Base-by-base conservation (phyloP, 1,139 yeast genomes). In the Geotrichum bryndzae region DNA sequence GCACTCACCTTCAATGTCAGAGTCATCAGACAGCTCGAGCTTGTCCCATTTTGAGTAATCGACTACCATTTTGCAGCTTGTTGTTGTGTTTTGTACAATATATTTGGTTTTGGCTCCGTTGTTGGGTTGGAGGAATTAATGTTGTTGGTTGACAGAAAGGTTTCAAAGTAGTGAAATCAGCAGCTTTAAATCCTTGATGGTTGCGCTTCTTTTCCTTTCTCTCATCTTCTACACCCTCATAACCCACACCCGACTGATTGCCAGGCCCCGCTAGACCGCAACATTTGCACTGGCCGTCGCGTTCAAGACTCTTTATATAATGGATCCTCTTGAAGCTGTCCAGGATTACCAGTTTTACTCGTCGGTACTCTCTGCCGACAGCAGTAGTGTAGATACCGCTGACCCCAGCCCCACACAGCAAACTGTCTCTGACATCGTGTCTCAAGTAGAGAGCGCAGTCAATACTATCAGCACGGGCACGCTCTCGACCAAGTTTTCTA, bases 21-120 rank as follows among this genome's bases (percentile, higher is more conserved):
- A 90, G 74, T 94, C 99, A 73, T 94, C 99, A 22, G 97, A 90
- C 57, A 94, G 79, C 74, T 94, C 99, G 64, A 94, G 84, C 73
- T 90, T 90, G 75, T 94, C 99, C 98, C 99, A 94, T 74, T 94
- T 94, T 15, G 97, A 91, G 76, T 94, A 94, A 73, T 94, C 99
- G 68, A 92, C 86, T 10, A 74, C 76, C 77, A 74, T 59, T 51
- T 31, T 13, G 48, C 18, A 41, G n/a, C 3, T 15, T 41, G n/a
- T 15, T 2, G 22, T 50, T n/a, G n/a, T 15, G 48, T 41, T 38
- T 41, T 41, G 45, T 41, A 41, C 18, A 7, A n/a, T n/a, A 41
- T 23, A 10, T 18, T 33, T 53, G n/a, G 52, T 27, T 23, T n/a
- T 50, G 53, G 53, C 10, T 18, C 18, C 33, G 53, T 50, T 50